Evolutionary conservation across 2,329 filamentous ascomycete genomes (phyloP), one percentile per base, ranked within the genome.

Genomic region (Pseudogymnoascus sp.): DNA sequence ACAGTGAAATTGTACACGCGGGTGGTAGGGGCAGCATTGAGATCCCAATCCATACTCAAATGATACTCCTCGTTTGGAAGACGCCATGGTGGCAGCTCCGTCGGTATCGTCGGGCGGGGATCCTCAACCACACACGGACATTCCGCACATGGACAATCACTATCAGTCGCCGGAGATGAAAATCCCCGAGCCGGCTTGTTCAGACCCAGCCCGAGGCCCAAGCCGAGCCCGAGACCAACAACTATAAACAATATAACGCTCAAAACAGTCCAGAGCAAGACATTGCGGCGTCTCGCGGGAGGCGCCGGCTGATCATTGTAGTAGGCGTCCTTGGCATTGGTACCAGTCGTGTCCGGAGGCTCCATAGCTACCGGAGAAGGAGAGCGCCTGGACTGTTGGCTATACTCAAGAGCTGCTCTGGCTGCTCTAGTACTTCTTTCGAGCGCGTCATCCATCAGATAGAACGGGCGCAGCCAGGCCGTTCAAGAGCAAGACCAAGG

Each of bases 31-130:
- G 63, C 26, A 11, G 67, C 67, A 64, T 68, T 62, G 31, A 69
- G 53, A 62, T 69, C 64, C 67, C 67, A 69, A 12, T 40, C 61
- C 65, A 65, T 67, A 56, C 65, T 63, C n/a, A 69, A 43, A 16
- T 63, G 60, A 59, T 68, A 69, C 16, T 69, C 66, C 8, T 24
- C 64, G 62, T 50, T 65, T 64, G 64, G 65, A 68, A 62, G 66
- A 65, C 43, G 61, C 62, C 22, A 31, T 41, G 61, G 53, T 19
- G 28, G 38, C 22, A 35, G 59, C 12, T 31, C 61, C 28, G 37
- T 19, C 16, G 19, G 38, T 7, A 40, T 59, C 37, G 40, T n/a
- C 37, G 60, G 60, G 24, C 43, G 43, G 24, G 43, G 43, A 53
- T 31, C 24, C n/a, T 53, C 43, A 53, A 14, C 14, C 43, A 16